phyloP scores from a whole-genome alignment of 331 rosid species.

The Pyracantha coccinea region DNA sequence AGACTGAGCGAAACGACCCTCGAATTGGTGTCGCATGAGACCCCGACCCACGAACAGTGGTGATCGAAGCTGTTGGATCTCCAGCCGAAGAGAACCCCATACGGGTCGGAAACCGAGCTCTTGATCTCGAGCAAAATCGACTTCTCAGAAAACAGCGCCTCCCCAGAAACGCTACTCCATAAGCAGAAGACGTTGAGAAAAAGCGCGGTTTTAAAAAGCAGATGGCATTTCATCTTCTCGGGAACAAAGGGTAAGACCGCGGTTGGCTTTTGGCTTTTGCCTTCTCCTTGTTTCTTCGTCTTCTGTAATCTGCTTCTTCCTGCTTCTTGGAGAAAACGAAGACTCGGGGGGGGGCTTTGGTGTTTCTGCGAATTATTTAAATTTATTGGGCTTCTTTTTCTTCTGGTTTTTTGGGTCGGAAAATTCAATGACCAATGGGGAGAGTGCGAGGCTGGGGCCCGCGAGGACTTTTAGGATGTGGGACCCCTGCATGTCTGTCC shows the following conservation, averaged over 20 bases:
- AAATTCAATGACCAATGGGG: not conserved
- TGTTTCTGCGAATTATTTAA: not conserved
- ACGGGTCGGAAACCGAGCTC: slow-evolving; percentile 15
- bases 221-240: slow-evolving; percentile 22
- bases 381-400: not conserved
- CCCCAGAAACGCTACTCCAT: slow-evolving; percentile 7
- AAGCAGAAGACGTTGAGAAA: slow-evolving; percentile 5
- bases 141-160: slow-evolving; percentile 7
- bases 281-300: not conserved
- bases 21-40: slow-evolving; percentile 20
- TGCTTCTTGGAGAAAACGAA: not conserved
- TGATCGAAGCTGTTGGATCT: slow-evolving; percentile 10
- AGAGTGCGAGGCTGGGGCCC: not conserved
- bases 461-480: not conserved
- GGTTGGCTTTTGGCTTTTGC: not conserved
- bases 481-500: not conserved
- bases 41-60: slow-evolving; percentile 36
- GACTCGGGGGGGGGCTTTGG: not conserved
- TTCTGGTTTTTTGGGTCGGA: not conserved
- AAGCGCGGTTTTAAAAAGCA: not conserved
- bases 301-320: not conserved
- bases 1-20: slow-evolving; percentile 23
- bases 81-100: slow-evolving; percentile 30
- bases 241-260: not conserved
- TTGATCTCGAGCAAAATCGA: slow-evolving; percentile 31